Base-by-base conservation (phyloP, 345 rosid species). In the Sisymbrium altissimum region DNA sequence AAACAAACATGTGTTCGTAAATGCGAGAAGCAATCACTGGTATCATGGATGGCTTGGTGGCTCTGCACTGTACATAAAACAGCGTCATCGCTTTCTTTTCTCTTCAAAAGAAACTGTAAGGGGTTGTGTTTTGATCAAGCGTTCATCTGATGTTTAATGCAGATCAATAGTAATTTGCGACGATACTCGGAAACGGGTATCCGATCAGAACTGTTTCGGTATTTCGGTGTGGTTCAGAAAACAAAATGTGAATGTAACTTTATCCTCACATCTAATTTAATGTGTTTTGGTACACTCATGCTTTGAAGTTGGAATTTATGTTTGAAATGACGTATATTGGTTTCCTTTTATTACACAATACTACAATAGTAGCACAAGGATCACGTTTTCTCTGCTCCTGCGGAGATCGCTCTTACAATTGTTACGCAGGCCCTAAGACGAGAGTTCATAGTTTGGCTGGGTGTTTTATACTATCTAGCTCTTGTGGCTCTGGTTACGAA, bases 401-500 rank as follows among this genome's bases (percentile, higher is more conserved):
- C 61, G 49, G 73, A 46, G 10, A 39, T 30, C 29, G 3, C 48
- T 41, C 14, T 30, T 52, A 33, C 64, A 50, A 61, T 52, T 68
- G 11, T 12, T 50, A 49, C 5, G 21, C 61, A 48, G 62, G 11
- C 54, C 4, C 17, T 19, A 27, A 50, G 58, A 32, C 61, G 25
- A n/a, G 21, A 7, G 69, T 32, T 68, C 57, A n/a, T 30, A 38
- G 73, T 21, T 56, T 48, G 45, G 40, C 45, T 17, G 13, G 5
- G 11, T 57, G 7, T 38, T 39, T 5, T 0, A 9, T 40, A 27
- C 50, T 35, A 59, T 60, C 64, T 43, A 71, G 82, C 86, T 65
- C 68, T 71, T 4, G 49, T 69, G 53, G 71, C 85, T 84, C 96
- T 87, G 64, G 81, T 72, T 69, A 86, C 87, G 9, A 83, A 87